Conservation (phyloP, 1,284 basidiomycete genomes). For the Cutaneotrichosporon sp. region DNA sequence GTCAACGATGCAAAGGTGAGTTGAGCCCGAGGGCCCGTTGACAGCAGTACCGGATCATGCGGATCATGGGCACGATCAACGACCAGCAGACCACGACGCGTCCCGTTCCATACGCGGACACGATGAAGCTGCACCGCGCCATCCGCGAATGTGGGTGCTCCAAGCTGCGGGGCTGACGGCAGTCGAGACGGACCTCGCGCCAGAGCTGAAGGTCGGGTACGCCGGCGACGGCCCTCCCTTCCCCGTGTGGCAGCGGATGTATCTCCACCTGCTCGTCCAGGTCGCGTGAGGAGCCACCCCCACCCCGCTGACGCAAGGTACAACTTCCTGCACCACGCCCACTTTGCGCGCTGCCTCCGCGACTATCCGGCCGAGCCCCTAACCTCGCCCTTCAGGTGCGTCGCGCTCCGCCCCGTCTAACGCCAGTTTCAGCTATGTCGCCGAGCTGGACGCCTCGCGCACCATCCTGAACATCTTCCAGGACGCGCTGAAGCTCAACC, state of each 20-base stretch:
- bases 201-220: conserved; percentile 1
- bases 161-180: too few relatives aligned
- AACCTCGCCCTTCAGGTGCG: conserved; percentile 6
- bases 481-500: conserved; percentile 12
- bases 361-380: conserved; percentile 13
- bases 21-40: too few relatives aligned
- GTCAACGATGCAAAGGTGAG: too few relatives aligned
- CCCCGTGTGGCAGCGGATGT: conserved; percentile 11
- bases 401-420: too few relatives aligned
- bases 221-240: not conserved
- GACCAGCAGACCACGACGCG: conserved; percentile 14
- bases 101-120: conserved; percentile 6
- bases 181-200: conserved; percentile 6
- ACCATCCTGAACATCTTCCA: conserved; percentile 13
- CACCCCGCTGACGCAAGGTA: too few relatives aligned
- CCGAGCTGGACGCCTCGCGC: conserved; percentile 22
- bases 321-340: conserved; percentile 20
- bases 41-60: conserved; percentile 21
- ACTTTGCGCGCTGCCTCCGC: conserved; percentile 15
- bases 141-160: conserved; percentile 5
- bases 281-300: too few relatives aligned
- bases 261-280: conserved; percentile 12
- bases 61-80: conserved; percentile 18
- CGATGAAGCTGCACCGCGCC: conserved; percentile 14
- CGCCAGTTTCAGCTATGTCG: conserved; percentile 24